Evolutionary conservation across 495 filamentous ascomycete species (phyloP), one percentile per base, ranked within the genome.

Genomic region (Tuber magnatum): DNA sequence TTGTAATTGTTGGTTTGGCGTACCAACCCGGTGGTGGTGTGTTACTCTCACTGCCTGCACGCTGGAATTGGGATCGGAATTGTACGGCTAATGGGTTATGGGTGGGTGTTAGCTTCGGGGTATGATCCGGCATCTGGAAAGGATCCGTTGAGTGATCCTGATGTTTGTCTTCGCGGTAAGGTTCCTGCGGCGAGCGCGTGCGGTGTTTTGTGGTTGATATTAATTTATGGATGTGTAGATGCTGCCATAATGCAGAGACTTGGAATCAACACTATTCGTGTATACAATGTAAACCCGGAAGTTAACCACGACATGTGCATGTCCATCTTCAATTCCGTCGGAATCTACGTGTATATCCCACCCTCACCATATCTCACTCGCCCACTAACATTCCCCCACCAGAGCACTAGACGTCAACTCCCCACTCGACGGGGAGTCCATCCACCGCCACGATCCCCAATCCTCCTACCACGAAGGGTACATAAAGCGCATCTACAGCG

Each of bases 21-120:
- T 97, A 97, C 85, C 94, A 98, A 85, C 94, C 94, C 41, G 94
- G 93, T 81, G 94, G 94, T 82, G 88, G 90, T 72, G 86, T 89
- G n/a, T 75, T 14, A 20, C 12, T 7, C 56, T 35, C 56, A 12
- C 28, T 28, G 10, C 32, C 3, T 18, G 56, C 32, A 12, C 28
- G 20, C 32, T 8, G 14, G 3, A 32, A 65, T 65, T 65, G 14
- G 28, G 32, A 35, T 12, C 28, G 1, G 48, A 24, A 73, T 71
- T 71, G 41, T 69, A 12, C 35, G 28, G n/a, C n/a, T 44, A 6
- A 43, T 0, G 43, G 39, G 56, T 71, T 78, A 56, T 46, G 41
- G 12, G 20, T 42, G n/a, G 42, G 51, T 38, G 24, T 39, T 41
- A 79, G 77, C 77, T 28, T 78, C 76, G 72, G 94, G 89, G 68